Evolutionary conservation across 2,329 filamentous ascomycete species (phyloP).

Genomic region (Chaetomium strumarium): DNA sequence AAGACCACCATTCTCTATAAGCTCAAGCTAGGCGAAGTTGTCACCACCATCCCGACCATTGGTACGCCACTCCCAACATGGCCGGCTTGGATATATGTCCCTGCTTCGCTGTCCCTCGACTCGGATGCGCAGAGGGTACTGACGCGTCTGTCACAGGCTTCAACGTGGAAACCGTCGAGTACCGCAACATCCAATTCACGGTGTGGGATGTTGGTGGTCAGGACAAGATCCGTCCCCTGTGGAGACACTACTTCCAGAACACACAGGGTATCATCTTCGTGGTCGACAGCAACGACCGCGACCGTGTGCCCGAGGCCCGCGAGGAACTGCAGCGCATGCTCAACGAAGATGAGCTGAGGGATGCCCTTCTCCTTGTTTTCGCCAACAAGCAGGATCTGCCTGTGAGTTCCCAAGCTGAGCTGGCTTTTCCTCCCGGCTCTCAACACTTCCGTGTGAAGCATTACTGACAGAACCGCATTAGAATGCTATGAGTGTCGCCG

Average conservation of each 20-base stretch:
- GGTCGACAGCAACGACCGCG: conserved; percentile 97
- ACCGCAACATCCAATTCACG: conserved; percentile 99
- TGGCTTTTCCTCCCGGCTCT: background rate
- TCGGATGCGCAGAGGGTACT: conserved; percentile 17
- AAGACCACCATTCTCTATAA: conserved; percentile 99
- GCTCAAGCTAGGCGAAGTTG: conserved; percentile 98
- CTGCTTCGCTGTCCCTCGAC: background rate
- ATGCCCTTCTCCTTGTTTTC: conserved; percentile 93
- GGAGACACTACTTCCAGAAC: conserved; percentile 99
- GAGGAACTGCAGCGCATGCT: conserved; percentile 98
- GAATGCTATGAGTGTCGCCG: conserved; percentile 99
- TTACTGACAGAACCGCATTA: conserved; percentile 37
- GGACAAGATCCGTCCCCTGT: conserved; percentile 99
- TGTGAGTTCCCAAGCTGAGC: conserved; percentile 50
- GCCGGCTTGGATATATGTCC: background rate
- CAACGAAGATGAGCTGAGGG: conserved; percentile 97
- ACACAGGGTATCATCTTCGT: conserved; percentile 99
- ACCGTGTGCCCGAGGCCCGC: conserved; percentile 93
- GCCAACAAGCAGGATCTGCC: conserved; percentile 99
- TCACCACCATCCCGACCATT: conserved; percentile 98
- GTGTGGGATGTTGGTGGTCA: conserved; percentile 99
- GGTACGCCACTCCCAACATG: conserved; percentile 49
- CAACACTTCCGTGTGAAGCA: background rate
- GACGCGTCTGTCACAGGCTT: conserved; percentile 56
- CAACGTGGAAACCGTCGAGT: conserved; percentile 99